Base-by-base conservation (phyloP, 1,139 yeast species). In the Komagataea norvegica region DNA sequence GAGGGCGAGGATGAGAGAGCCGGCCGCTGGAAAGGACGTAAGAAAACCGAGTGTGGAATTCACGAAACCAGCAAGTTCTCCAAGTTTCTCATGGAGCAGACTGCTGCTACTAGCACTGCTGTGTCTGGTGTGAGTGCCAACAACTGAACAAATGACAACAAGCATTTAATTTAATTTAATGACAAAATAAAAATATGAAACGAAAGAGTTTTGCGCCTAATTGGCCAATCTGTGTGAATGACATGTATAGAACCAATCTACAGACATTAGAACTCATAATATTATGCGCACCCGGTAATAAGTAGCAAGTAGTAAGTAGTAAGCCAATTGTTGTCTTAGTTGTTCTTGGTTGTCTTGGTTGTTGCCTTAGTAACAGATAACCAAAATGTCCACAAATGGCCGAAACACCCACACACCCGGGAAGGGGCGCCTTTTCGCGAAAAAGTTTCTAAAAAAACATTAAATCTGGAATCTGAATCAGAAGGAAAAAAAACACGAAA, bases 1-100 rank as follows among this genome's bases (percentile, higher is more conserved):
- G 96, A 84, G 33, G 95, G 93, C 5, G 96, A 87, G 56, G 96
- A 89, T 57, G 98, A 91, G 59, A 74, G 98, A 49, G 78, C 94
- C 22, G 98, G 98, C 1, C 74, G 98, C 53, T 91, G 98, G 98
- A 83, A 84, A 67, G 96, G 96, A 3, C 75, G 82, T 59, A 72
- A 78, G 5, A 91, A 91, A 65, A 87, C 96, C 1, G 98, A 91
- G 59, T 91, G 98, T 62, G 98, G 98, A 2, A 88, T 91, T 41
- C 98, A 91, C 56, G 82, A 80, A 50, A 74, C 88, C 3, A 73
- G 80, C 26, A 73, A 83, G 45, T 88, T 81, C 57, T 76, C 85
- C 0, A 70, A 82, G 51, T 83, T 62, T 52, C 56, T 80, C 38
- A 40, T 48, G 32, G 48, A 37, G 14, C 41, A 41, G 31, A 23